A percentile compares a stretch with the other conserved stretches of the same genome.
These are phyloP conservation scores for Suaeda aralocaspica DNA, from an alignment of 148 eudicot species.

Conservation along the genomic window DNA sequence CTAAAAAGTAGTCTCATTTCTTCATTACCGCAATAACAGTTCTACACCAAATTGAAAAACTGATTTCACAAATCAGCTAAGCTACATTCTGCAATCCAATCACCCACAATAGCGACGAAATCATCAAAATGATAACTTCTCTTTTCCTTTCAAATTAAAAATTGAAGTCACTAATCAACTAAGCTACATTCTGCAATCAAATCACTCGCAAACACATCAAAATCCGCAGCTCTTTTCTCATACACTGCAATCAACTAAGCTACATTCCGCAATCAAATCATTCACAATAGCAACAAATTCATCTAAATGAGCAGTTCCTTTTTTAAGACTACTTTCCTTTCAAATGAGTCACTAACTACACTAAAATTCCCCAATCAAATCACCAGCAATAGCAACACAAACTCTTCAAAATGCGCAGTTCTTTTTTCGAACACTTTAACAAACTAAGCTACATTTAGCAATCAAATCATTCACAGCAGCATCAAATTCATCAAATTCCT, in stretches of 20 bases:
- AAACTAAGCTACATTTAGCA: neutral
- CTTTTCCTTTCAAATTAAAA: too few relatives aligned
- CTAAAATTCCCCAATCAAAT: too few relatives aligned
- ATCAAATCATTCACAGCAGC: neutral
- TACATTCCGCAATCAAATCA: neutral
- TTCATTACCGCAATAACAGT: constrained; percentile 1
- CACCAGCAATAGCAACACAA: too few relatives aligned
- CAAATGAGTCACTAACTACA: too few relatives aligned
- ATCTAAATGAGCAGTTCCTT: neutral
- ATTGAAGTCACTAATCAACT: too few relatives aligned
- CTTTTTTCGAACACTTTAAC: neutral
- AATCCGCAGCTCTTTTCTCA: too few relatives aligned
- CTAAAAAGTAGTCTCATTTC: neutral
- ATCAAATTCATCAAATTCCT: neutral
- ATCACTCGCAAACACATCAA: too few relatives aligned
- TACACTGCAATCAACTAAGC: neutral
- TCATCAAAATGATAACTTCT: too few relatives aligned
- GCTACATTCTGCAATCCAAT: neutral
- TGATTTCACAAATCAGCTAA: neutral
- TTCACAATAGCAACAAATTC: neutral
- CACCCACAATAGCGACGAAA: neutral
- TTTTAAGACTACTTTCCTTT: too few relatives aligned
- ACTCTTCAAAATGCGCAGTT: too few relatives aligned
- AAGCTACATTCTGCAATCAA: too few relatives aligned
- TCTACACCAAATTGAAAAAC: neutral